phyloP scores from a whole-genome alignment of 768 basidiomycete species.

The Xerocomellus intermedius region DNA sequence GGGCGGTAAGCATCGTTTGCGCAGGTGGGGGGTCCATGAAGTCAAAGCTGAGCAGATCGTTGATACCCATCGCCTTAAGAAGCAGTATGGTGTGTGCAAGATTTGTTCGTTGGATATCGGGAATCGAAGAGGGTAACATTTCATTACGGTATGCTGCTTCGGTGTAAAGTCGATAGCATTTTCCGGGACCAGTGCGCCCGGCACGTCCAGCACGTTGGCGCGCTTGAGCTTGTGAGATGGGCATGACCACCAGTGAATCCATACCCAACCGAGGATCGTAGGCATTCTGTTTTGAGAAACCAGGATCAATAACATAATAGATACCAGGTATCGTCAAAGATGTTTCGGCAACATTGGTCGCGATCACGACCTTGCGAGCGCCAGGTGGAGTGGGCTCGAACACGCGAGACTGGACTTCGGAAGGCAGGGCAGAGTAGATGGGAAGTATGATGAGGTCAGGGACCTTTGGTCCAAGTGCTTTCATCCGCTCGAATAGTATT shows the following conservation, averaged over 20 bases:
- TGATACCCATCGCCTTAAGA: constrained; percentile 98
- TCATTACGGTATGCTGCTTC: constrained; percentile 98
- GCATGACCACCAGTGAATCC: constrained; percentile 98
- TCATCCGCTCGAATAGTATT: constrained; percentile 98
- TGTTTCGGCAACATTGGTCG: constrained; percentile 99
- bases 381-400: constrained; percentile 98
- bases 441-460: constrained; percentile 96
- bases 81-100: constrained; percentile 89
- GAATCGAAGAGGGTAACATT: constrained; percentile 96
- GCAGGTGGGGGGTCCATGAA: constrained; percentile 99
- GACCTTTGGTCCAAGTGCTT: constrained; percentile 96
- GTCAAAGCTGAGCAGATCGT: constrained; percentile 95
- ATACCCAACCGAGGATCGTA: constrained; percentile 97
- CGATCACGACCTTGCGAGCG: constrained; percentile 97
- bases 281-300: constrained; percentile 98
- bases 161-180: constrained; percentile 96
- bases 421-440: constrained; percentile 96
- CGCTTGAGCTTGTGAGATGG: constrained; percentile 98
- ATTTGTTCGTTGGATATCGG: constrained; percentile 96
- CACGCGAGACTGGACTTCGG: constrained; percentile 95
- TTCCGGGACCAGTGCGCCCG: constrained; percentile 96
- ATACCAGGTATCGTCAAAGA: constrained; percentile 98
- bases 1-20: constrained; percentile 93
- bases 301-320: constrained; percentile 98
- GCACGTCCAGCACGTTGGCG: constrained; percentile 95